These are phyloP conservation scores for Taphrina deformans DNA, from an alignment of 1,139 yeast genomes.

Conservation along the genomic window DNA sequence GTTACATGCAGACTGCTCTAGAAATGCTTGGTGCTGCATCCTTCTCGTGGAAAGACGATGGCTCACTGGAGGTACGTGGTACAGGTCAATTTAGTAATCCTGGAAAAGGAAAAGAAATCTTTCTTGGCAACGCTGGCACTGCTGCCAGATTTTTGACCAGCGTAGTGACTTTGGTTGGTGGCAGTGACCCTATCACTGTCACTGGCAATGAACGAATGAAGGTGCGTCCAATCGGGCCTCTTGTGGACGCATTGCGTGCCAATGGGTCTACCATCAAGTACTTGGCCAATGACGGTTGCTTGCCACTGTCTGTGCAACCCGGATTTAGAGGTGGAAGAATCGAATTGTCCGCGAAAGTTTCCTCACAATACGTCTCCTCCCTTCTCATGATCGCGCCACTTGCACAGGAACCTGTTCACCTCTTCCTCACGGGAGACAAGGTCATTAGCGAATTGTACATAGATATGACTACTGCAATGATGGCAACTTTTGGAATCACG, in stretches of 20 bases:
- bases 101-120: constrained; percentile 64
- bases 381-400: constrained; percentile 97
- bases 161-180: constrained; percentile 76
- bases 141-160: constrained; percentile 93
- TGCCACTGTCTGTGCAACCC: constrained; percentile 68
- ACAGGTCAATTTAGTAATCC: constrained; percentile 82
- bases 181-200: constrained; percentile 56
- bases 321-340: constrained; percentile 87
- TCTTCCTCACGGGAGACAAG: constrained; percentile 89
- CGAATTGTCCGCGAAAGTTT: constrained; percentile 91
- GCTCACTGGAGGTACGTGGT: constrained; percentile 75
- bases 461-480: constrained; percentile 96
- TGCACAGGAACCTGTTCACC: constrained; percentile 82
- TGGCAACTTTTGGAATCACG: constrained; percentile 80
- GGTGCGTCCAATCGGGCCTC: constrained; percentile 94
- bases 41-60: constrained; percentile 72
- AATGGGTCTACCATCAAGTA: constrained; percentile 79
- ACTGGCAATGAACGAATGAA: constrained; percentile 98
- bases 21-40: constrained; percentile 75
- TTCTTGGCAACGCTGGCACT: constrained; percentile 97
- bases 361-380: constrained; percentile 96
- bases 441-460: constrained; percentile 95
- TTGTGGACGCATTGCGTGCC: constrained; percentile 80
- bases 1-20: constrained; percentile 90
- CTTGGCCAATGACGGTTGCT: constrained; percentile 72